Evolutionary conservation across 176 grass and related monocot species (phyloP).

Genomic region (Hsuehochloa calcarea): DNA sequence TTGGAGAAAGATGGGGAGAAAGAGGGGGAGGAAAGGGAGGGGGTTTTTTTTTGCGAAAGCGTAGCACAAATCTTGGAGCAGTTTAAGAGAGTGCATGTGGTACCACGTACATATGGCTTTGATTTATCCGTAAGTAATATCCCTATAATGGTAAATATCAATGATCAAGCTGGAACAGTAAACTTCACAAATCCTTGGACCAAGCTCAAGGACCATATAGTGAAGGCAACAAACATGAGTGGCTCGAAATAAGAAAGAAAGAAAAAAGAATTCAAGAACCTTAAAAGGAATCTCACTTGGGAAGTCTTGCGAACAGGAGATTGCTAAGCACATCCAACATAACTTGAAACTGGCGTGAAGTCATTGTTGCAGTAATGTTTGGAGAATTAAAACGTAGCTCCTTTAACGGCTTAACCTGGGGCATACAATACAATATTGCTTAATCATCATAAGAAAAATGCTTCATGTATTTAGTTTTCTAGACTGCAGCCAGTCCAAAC

Average conservation of each 20-base stretch:
- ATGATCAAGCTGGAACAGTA: background rate
- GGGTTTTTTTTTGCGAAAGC: too few species aligned
- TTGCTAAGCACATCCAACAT: constrained; percentile 97
- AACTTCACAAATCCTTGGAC: background rate
- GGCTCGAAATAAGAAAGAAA: background rate
- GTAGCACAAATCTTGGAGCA: too few species aligned
- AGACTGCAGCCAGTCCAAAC: constrained; percentile 11
- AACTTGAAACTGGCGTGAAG: constrained; percentile 98
- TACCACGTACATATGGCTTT: too few species aligned
- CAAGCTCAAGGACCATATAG: constrained; percentile 1
- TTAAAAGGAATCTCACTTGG: constrained; percentile 72
- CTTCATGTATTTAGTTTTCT: constrained; percentile 28
- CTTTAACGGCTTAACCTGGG: constrained; percentile 94
- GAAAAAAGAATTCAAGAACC: constrained; percentile 2
- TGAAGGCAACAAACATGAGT: constrained; percentile 14
- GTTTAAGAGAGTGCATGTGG: too few species aligned
- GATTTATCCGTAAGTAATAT: background rate
- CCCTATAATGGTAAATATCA: background rate
- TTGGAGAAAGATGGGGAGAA: too few species aligned
- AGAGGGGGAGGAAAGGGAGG: too few species aligned
- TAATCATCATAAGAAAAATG: constrained; percentile 34
- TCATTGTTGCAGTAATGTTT: constrained; percentile 96
- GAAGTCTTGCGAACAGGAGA: constrained; percentile 82
- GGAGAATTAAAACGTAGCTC: constrained; percentile 91
- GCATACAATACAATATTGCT: constrained; percentile 10